Base-by-base conservation (phyloP, 148 eudicot species). In the Persicaria maculosa region DNA sequence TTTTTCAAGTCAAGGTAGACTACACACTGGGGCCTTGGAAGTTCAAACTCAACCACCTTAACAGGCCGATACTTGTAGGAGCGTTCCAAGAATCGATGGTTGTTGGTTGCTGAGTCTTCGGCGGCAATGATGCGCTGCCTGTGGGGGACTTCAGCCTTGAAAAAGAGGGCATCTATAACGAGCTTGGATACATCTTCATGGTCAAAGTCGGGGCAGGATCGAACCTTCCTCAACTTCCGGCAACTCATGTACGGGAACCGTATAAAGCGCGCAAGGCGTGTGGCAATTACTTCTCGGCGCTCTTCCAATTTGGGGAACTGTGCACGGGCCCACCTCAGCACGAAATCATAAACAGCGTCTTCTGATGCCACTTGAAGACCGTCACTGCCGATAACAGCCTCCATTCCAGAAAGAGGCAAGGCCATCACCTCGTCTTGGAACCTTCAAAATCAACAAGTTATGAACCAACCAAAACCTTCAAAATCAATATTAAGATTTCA, bases 311-410 rank as follows among this genome's bases (percentile, higher is more conserved):
- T 85, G 9, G 91, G 96, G 75, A 85, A 89, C 77, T 86, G 89
- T 68, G 83, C 47, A 57, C 93, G 81, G 6, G 89, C 83, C 98
- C 98, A 93, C 83, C 86, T 90, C 69, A 93, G 74, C 36, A 85
- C 98, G 65, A 93, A 87, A 58, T 93, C 98, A 22, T 90, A 90
- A 14, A 93, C 92, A 9, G 93, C 90, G 72, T 93, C 98, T 80
- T 93, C 98, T 10, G 98, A 93, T 76, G 98, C 93, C 77, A 93
- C 93, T 68, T 93, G 97, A 54, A 93, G 91, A 72, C 89, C 96
- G 68, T 87, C 96, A 74, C 93, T 93, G 1, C 88, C 82, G 75
- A 93, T 82, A 67, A 93, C 69, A 68, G 98, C 91, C 80, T 93
- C 98, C 16, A 93, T 82, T 71, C 98, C 98, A 54, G 96, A 87